A percentile compares a stretch with the other conserved stretches of the same genome.
phyloP scores from a whole-genome alignment of 495 filamentous ascomycete species.

The Podospora australis region DNA sequence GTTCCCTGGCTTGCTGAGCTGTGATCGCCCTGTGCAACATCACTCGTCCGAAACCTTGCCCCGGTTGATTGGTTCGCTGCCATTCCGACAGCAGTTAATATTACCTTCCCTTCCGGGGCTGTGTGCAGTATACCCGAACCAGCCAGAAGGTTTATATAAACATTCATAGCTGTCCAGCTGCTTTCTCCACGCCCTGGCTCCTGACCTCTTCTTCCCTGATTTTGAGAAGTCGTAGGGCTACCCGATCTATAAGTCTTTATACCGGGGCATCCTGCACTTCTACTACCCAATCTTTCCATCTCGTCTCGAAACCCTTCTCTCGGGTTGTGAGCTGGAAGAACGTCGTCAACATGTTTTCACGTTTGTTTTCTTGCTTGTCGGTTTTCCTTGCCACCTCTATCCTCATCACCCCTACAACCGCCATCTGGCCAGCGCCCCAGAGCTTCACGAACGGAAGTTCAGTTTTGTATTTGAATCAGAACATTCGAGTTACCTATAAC shows the following conservation, averaged over 20 bases:
- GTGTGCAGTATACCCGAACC: slow-evolving; percentile 2
- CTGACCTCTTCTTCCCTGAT: too few relatives aligned
- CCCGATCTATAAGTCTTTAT: too few relatives aligned
- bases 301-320: neutral
- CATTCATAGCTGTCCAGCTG: slow-evolving; percentile 6
- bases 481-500: slow-evolving; percentile 51
- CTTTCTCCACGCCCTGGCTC: neutral
- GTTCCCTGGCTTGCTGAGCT: too few relatives aligned
- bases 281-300: neutral
- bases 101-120: slow-evolving; percentile 5
- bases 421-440: slow-evolving; percentile 56
- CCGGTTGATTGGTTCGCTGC: too few relatives aligned
- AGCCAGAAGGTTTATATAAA: slow-evolving; percentile 7
- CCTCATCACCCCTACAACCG: slow-evolving; percentile 30
- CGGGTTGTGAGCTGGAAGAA: neutral
- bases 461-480: slow-evolving; percentile 49
- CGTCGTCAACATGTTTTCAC: slow-evolving; percentile 23
- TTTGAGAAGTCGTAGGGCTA: too few relatives aligned
- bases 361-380: slow-evolving; percentile 25
- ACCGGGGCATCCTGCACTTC: too few relatives aligned
- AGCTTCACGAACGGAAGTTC: slow-evolving; percentile 46
- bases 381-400: slow-evolving; percentile 29
- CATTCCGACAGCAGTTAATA: too few relatives aligned
- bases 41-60: too few relatives aligned
- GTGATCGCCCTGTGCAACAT: too few relatives aligned